Conservation (phyloP, 2,329 filamentous ascomycete species). For the Ceratocystis albifundus region DNA sequence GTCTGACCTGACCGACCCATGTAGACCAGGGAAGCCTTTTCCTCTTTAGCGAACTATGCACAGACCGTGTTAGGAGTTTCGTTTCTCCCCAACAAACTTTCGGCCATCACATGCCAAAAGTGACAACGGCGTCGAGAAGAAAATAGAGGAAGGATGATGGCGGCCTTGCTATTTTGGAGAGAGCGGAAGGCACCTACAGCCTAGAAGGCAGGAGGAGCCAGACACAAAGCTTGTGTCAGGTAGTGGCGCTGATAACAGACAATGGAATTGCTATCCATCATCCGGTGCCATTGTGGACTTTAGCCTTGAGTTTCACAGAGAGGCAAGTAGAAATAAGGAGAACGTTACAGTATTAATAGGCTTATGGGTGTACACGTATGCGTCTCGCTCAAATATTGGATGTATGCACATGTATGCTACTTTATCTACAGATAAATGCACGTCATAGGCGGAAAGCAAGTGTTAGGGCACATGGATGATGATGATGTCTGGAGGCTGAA, state of each 20-base stretch:
- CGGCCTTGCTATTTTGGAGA: not conserved
- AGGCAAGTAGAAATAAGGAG: not conserved
- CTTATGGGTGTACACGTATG: not conserved
- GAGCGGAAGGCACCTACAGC: not conserved
- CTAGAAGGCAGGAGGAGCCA: not conserved
- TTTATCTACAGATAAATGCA: not conserved
- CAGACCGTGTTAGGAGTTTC: not conserved
- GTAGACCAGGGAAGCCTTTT: not conserved
- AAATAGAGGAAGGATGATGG: not conserved
- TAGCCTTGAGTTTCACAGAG: too few species aligned
- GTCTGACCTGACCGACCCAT: not conserved
- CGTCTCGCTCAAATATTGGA: not conserved
- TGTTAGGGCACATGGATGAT: not conserved
- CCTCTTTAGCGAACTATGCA: constrained; percentile 1
- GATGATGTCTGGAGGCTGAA: too few species aligned
- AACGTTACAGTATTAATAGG: not conserved
- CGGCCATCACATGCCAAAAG: constrained; percentile 6
- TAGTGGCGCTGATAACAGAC: not conserved
- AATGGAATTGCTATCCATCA: not conserved
- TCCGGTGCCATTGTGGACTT: too few species aligned
- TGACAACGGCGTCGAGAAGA: not conserved
- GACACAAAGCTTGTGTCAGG: not conserved
- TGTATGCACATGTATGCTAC: not conserved
- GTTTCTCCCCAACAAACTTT: constrained; percentile 14
- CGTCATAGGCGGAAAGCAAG: not conserved